These are phyloP conservation scores for Chrysosporium queenslandicum DNA, from an alignment of 2,329 filamentous ascomycete species.

Conservation along the genomic window DNA sequence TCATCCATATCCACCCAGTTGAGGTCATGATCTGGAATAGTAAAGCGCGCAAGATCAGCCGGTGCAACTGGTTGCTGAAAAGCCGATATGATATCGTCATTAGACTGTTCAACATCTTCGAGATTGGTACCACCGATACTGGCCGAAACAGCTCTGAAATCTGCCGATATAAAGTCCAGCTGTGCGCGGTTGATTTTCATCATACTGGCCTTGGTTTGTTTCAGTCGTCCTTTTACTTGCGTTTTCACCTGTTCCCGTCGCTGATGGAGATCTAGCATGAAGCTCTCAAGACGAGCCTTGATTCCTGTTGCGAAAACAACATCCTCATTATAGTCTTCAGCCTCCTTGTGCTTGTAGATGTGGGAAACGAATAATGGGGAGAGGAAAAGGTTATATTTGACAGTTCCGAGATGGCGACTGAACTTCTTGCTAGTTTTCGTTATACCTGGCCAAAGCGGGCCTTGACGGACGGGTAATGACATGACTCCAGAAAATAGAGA, in stretches of 20 bases:
- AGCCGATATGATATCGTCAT: conserved; percentile 51
- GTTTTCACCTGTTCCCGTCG: conserved; percentile 84
- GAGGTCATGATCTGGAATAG: conserved; percentile 87
- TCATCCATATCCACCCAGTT: conserved; percentile 99
- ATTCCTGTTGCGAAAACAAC: conserved; percentile 87
- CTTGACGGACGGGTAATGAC: conserved; percentile 89
- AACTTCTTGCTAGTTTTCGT: conserved; percentile 99
- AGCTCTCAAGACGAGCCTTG: conserved; percentile 90
- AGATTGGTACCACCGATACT: conserved; percentile 71
- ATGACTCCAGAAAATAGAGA: conserved; percentile 89
- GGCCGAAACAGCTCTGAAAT: conserved; percentile 86
- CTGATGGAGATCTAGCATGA: conserved; percentile 94
- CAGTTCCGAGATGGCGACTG: conserved; percentile 88
- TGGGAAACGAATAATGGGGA: conserved; percentile 92
- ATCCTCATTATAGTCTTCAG: conserved; percentile 68
- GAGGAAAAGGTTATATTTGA: conserved; percentile 91
- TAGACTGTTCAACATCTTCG: conserved; percentile 60
- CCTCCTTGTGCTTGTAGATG: conserved; percentile 97
- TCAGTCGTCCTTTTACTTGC: conserved; percentile 63
- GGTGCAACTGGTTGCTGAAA: conserved; percentile 45
- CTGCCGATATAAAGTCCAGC: conserved; percentile 80
- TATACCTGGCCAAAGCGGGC: conserved; percentile 76
- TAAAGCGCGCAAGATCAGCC: conserved; percentile 71
- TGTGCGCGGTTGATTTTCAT: conserved; percentile 96
- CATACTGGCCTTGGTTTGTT: conserved; percentile 70